Evolutionary conservation across 441 rosid species (phyloP).

Genomic region (Daphne laureola): DNA sequence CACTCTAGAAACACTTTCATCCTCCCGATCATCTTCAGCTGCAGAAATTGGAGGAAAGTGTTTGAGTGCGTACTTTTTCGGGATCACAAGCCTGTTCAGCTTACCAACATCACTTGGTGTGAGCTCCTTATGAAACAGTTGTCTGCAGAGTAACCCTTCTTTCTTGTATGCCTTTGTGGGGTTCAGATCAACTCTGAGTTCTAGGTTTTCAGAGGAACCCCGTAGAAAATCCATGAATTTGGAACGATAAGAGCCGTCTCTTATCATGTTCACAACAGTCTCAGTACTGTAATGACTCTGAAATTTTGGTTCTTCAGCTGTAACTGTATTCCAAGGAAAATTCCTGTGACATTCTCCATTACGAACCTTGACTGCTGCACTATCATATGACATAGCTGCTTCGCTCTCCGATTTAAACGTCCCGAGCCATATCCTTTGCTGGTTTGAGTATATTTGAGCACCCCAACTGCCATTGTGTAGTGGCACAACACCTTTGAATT

Average conservation of each 20-base stretch:
- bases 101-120: constrained; percentile 90
- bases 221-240: constrained; percentile 32
- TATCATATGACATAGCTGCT: constrained; percentile 68
- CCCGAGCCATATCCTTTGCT: constrained; percentile 58
- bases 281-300: constrained; percentile 33
- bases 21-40: constrained; percentile 5
- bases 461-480: constrained; percentile 66
- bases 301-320: constrained; percentile 31
- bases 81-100: constrained; percentile 82
- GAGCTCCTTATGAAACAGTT: constrained; percentile 62
- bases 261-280: constrained; percentile 41
- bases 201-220: constrained; percentile 1
- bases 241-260: constrained; percentile 38
- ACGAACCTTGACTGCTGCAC: constrained; percentile 50
- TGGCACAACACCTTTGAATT: constrained; percentile 52
- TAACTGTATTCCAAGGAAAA: constrained; percentile 22
- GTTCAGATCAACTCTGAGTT: constrained; percentile 14
- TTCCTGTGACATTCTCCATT: constrained; percentile 33
- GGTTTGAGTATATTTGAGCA: constrained; percentile 49
- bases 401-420: constrained; percentile 48
- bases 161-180: constrained; percentile 5
- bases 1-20: neutral
- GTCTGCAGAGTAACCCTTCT: constrained; percentile 24
- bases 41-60: constrained; percentile 35
- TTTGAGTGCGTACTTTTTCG: constrained; percentile 56